Conservation (phyloP, 768 basidiomycete species). For the Tylopilus vinaceipallidus region DNA sequence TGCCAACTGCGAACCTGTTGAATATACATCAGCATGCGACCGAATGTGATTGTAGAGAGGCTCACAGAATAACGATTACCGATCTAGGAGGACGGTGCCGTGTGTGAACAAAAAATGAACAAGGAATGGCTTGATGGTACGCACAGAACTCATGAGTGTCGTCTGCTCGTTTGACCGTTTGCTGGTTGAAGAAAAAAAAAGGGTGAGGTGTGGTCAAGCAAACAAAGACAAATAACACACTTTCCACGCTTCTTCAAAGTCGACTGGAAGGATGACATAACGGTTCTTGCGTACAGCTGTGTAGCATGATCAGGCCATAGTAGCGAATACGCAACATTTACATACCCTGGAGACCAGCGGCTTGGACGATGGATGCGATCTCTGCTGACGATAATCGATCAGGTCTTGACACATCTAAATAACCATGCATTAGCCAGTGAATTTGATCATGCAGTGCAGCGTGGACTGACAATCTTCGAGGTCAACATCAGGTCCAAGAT, state of each 20-base stretch:
- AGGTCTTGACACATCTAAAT: slow-evolving; percentile 89
- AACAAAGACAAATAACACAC: slow-evolving; percentile 67
- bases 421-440: slow-evolving; percentile 10
- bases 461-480: slow-evolving; percentile 86
- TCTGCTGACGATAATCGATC: slow-evolving; percentile 95
- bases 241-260: slow-evolving; percentile 99
- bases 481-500: slow-evolving; percentile 95
- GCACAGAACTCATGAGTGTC: slow-evolving; percentile 96
- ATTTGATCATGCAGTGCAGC: slow-evolving; percentile 1
- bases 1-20: slow-evolving; percentile 28
- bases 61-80: slow-evolving; percentile 38
- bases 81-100: slow-evolving; percentile 32
- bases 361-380: slow-evolving; percentile 93
- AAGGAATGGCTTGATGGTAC: slow-evolving; percentile 31
- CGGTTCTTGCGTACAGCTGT: slow-evolving; percentile 93
- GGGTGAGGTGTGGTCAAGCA: slow-evolving; percentile 35
- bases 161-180: slow-evolving; percentile 94
- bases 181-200: slow-evolving; percentile 51
- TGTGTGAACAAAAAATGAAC: slow-evolving; percentile 5
- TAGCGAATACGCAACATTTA: background rate
- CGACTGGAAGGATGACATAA: slow-evolving; percentile 93
- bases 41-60: slow-evolving; percentile 26
- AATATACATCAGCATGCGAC: slow-evolving; percentile 13
- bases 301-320: slow-evolving; percentile 5
- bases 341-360: slow-evolving; percentile 92